phyloP scores from a whole-genome alignment of 305 asterid species.

The Withania somnifera region DNA sequence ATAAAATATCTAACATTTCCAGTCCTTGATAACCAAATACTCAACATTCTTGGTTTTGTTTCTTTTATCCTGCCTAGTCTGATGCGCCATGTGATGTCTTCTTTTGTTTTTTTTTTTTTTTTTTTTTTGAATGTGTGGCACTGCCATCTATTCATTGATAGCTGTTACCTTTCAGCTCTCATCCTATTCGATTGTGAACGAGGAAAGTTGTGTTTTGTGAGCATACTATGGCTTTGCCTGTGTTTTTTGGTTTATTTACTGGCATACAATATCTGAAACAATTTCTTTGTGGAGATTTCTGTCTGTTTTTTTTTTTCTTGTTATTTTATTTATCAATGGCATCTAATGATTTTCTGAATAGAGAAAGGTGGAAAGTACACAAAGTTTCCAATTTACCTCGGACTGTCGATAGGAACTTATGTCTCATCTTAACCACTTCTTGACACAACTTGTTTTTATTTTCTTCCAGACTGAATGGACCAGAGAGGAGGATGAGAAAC shows the following conservation, averaged over 20 bases:
- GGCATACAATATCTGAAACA: not conserved
- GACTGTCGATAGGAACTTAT: not conserved
- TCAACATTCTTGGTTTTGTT: not conserved
- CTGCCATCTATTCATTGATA: not conserved
- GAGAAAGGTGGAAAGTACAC: not conserved
- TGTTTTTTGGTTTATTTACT: not conserved
- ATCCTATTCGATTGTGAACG: not conserved
- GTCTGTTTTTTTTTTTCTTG: not conserved
- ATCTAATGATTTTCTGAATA: not conserved
- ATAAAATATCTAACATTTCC: not conserved
- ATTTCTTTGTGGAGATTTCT: not conserved
- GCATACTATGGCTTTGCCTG: not conserved
- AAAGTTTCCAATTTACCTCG: not conserved
- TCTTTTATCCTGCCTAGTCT: not conserved
- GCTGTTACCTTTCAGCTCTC: not conserved
- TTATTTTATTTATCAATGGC: not conserved
- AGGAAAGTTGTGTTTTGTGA: not conserved
- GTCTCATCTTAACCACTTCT: not conserved
- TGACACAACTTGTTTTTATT: not conserved
- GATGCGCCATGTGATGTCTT: not conserved
- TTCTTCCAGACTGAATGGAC: constrained; percentile 91
- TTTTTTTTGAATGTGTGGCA: not conserved
- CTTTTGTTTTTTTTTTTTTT: no score
- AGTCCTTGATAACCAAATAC: not conserved
- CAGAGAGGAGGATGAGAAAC: constrained; percentile 91